Base-by-base conservation (phyloP, 768 basidiomycete genomes). In the Lentinula lateritia region DNA sequence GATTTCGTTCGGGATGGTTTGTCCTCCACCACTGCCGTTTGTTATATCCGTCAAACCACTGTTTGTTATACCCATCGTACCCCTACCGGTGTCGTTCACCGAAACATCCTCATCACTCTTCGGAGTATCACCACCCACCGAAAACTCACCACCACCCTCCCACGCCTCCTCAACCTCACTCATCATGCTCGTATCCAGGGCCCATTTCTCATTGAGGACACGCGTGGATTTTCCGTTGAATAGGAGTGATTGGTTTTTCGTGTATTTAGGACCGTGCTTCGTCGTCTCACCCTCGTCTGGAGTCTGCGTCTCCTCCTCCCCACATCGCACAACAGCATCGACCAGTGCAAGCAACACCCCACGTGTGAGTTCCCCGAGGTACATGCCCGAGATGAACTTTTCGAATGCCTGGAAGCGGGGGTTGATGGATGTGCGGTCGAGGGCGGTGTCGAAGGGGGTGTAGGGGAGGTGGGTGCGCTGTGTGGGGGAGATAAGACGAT, bases 371-470 rank as follows among this genome's bases (percentile, higher is more conserved):
- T 99, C 97, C 61, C 97, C 97, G 43, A 98, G 85, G 73, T 99
- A 99, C 96, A 99, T 98, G 61, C 97, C 97, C 1, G 94, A 97
- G 66, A 99, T 90, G 76, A 97, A 93, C 78, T 98, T 99, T 75
- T 99, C 97, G 71, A 94, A 98, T 2, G 92, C 92, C 72, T 98
- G 97, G 71, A 83, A 89, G 39, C 83, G 80, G 32, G 95, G 95
- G 69, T 99, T 99, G 75, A 98, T 98, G 61, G 90, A 93, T 68
- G 90, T 85, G 56, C 97, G 88, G 73, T 99, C 97, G 20, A 98
- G 78, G 63, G 89, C 85, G 75, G 91, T 95, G 73, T 99, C 97
- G 68, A 87, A 97, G 3, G 90, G 84, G 0, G 96, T 97, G 6
- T 87, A 83, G 5, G 95, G 95, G 12, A 99, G 83, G 56, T 89